phyloP scores from a whole-genome alignment of 2,329 filamentous ascomycete species.

The Didymella segeticola region DNA sequence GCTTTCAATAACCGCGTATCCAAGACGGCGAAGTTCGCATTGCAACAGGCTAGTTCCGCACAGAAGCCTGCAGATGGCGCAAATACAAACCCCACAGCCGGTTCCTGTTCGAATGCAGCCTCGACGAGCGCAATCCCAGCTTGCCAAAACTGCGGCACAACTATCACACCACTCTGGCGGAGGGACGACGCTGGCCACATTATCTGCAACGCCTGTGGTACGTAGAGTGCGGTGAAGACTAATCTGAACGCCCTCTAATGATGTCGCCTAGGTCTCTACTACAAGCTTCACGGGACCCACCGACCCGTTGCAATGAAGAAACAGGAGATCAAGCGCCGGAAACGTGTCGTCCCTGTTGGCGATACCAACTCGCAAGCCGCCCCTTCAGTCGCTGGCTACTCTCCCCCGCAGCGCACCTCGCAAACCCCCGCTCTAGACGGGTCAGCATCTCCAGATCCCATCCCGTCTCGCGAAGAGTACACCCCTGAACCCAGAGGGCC shows the following conservation, averaged over 20 bases:
- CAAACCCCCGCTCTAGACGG: conserved; percentile 41
- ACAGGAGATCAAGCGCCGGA: conserved; percentile 92
- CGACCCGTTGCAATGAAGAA: conserved; percentile 99
- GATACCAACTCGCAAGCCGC: conserved; percentile 48
- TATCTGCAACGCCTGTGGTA: conserved; percentile 98
- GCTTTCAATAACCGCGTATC: conserved; percentile 97
- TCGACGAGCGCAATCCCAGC: conserved; percentile 73
- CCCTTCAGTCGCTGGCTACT: conserved; percentile 39
- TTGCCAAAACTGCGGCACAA: conserved; percentile 96
- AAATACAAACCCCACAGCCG: conserved; percentile 24
- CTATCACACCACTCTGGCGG: conserved; percentile 94
- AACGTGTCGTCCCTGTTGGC: conserved; percentile 86
- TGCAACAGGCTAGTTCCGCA: conserved; percentile 52
- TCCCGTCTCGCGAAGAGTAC: conserved; percentile 39
- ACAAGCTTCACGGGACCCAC: conserved; percentile 93
- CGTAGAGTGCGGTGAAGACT: conserved; percentile 45
- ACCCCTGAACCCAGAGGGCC: conserved; percentile 40
- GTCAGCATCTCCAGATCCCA: conserved; percentile 46
- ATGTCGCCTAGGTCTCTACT: conserved; percentile 76
- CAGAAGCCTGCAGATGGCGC: conserved; percentile 22
- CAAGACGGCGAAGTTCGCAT: conserved; percentile 77
- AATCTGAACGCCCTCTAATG: conserved; percentile 18
- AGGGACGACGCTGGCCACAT: conserved; percentile 93
- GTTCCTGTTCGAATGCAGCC: conserved; percentile 21
- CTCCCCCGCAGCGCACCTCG: conserved; percentile 36